Conservation (phyloP, 345 rosid species). For the Corchorus capsularis region DNA sequence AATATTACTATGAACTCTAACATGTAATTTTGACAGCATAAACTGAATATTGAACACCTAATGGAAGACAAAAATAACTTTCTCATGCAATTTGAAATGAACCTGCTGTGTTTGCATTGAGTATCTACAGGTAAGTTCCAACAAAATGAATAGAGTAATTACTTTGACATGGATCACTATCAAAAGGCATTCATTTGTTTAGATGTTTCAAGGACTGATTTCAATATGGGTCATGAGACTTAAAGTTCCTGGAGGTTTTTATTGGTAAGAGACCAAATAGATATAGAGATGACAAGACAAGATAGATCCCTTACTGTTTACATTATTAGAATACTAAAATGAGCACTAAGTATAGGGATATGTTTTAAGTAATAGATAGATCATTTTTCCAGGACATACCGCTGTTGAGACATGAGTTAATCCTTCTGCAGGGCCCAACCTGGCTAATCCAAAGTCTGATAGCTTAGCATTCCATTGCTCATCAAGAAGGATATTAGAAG, state of each 20-base stretch:
- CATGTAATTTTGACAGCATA: neutral
- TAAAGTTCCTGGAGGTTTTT: too few relatives aligned
- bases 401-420: slow-evolving; percentile 91
- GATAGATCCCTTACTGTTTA: neutral
- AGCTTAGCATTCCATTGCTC: slow-evolving; percentile 94
- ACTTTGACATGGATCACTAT: too few relatives aligned
- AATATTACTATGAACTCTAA: neutral
- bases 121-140: too few relatives aligned
- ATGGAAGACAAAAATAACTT: neutral
- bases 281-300: too few relatives aligned
- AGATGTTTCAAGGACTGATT: too few relatives aligned
- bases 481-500: slow-evolving; percentile 85
- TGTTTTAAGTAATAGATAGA: neutral
- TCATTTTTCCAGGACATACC: slow-evolving; percentile 40
- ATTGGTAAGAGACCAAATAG: neutral
- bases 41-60: neutral
- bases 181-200: too few relatives aligned
- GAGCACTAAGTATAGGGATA: neutral
- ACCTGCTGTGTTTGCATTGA: too few relatives aligned
- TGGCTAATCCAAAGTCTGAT: slow-evolving; percentile 93
- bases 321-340: neutral
- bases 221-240: too few relatives aligned
- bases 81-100: too few relatives aligned
- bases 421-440: slow-evolving; percentile 91
- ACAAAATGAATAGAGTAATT: too few relatives aligned